Conservation (phyloP, 768 basidiomycete species). For the Boletus tomentosulus region DNA sequence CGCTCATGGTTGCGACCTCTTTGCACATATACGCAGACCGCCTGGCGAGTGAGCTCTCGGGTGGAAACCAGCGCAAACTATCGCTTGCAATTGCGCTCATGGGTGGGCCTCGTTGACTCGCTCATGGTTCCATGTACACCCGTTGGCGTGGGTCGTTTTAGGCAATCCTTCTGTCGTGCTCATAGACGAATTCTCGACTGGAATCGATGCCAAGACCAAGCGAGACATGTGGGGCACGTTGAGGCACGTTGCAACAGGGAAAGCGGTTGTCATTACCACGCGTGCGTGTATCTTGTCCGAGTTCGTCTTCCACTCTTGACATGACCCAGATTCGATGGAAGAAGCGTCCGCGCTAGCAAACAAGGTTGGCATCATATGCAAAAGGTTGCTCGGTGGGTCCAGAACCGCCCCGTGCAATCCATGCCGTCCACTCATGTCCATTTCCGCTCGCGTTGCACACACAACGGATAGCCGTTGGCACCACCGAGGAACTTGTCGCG, state of each 20-base stretch:
- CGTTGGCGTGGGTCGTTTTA: conserved; percentile 25
- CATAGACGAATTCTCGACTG: conserved; percentile 82
- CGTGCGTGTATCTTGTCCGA: conserved; percentile 38
- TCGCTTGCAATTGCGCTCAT: conserved; percentile 74
- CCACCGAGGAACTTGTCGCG: conserved; percentile 55
- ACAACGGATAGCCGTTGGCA: conserved; percentile 52
- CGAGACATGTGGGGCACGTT: conserved; percentile 80
- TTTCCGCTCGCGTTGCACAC: background rate
- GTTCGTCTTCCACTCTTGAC: background rate
- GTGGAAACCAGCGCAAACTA: conserved; percentile 77
- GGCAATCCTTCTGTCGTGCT: conserved; percentile 75
- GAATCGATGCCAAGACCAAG: conserved; percentile 80
- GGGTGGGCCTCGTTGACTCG: conserved; percentile 32
- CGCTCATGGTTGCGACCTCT: conserved; percentile 56
- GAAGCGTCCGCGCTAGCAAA: conserved; percentile 75
- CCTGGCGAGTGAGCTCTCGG: conserved; percentile 69
- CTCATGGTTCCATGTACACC: background rate
- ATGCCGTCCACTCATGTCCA: background rate
- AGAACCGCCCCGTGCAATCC: background rate
- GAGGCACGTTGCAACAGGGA: conserved; percentile 58
- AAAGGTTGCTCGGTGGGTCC: conserved; percentile 57
- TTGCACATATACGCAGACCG: conserved; percentile 60
- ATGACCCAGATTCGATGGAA: conserved; percentile 69
- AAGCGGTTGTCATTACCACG: conserved; percentile 69
- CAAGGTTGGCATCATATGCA: conserved; percentile 73